A percentile compares a stretch with the other conserved stretches of the same genome.
These are phyloP conservation scores for Ceratobasidium sp. DNA, from an alignment of 1,284 basidiomycete species.

Conservation along the genomic window DNA sequence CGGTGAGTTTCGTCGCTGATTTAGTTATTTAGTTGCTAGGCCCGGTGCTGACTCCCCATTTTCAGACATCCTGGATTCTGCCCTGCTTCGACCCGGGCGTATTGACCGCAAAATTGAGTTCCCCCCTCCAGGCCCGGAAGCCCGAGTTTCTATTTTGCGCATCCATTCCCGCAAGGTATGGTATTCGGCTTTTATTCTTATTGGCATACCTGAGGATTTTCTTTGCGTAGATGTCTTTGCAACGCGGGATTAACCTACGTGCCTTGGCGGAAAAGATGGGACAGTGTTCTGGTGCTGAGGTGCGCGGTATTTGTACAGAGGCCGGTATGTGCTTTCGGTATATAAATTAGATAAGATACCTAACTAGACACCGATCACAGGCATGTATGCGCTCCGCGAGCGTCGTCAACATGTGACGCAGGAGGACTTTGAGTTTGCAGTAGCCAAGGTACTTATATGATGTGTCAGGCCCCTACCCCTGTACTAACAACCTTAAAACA, in stretches of 20 bases:
- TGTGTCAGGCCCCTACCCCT: not conserved
- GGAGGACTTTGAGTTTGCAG: conserved; percentile 98
- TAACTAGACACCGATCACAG: conserved; percentile 55
- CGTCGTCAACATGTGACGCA: conserved; percentile 96
- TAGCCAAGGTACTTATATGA: conserved; percentile 77
- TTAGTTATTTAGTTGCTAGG: not conserved
- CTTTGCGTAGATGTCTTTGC: conserved; percentile 86
- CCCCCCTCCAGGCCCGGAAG: conserved; percentile 97
- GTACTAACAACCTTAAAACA: conserved; percentile 50
- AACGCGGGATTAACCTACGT: conserved; percentile 96
- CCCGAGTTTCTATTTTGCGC: conserved; percentile 94
- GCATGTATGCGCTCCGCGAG: conserved; percentile 97
- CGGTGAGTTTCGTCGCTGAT: conserved; percentile 51
- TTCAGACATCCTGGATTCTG: conserved; percentile 93
- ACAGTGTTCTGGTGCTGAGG: conserved; percentile 97
- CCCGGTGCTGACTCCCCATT: conserved; percentile 7
- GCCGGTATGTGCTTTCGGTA: conserved; percentile 72
- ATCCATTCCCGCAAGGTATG: conserved; percentile 95
- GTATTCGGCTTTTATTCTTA: conserved; percentile 5
- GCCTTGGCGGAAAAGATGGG: conserved; percentile 99
- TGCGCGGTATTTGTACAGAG: conserved; percentile 98
- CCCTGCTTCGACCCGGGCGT: conserved; percentile 93
- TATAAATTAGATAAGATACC: not conserved
- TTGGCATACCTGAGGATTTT: not conserved
- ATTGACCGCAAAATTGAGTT: conserved; percentile 99